phyloP scores from a whole-genome alignment of 139 green algal species.

The Trebouxia sp. region DNA sequence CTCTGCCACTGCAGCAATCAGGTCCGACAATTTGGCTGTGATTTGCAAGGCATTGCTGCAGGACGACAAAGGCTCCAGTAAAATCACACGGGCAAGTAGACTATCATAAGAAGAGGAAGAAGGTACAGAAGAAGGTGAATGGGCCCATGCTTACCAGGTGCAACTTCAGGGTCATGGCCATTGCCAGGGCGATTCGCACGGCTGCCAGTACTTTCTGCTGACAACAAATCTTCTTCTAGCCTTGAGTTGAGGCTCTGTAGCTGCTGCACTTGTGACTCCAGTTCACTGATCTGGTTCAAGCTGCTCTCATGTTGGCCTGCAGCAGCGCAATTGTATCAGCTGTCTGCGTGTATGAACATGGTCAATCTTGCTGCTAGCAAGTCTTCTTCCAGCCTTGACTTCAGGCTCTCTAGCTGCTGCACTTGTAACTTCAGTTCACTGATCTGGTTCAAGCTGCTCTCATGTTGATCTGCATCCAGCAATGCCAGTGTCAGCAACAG shows the following conservation, averaged over 20 bases:
- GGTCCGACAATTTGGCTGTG: no score
- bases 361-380: no score
- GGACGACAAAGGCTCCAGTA: no score
- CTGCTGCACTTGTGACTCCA: slow-evolving; percentile 38
- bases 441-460: background rate
- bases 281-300: background rate
- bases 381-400: slow-evolving; percentile 65
- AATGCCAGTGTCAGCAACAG: no score
- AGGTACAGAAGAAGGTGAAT: no score
- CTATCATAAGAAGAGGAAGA: no score
- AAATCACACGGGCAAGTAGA: no score
- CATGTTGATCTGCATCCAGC: background rate
- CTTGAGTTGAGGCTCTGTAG: slow-evolving; percentile 48
- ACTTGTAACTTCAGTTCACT: slow-evolving; percentile 33
- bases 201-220: background rate
- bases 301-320: background rate
- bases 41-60: no score
- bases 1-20: no score
- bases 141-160: no score
- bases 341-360: no score
- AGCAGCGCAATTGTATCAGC: background rate
- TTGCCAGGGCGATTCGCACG: background rate
- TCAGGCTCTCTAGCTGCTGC: slow-evolving; percentile 48
- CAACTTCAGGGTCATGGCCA: background rate
- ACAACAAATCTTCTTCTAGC: slow-evolving; percentile 69